Conservation (phyloP, 768 basidiomycete species). For the Coprinellus micaceus region DNA sequence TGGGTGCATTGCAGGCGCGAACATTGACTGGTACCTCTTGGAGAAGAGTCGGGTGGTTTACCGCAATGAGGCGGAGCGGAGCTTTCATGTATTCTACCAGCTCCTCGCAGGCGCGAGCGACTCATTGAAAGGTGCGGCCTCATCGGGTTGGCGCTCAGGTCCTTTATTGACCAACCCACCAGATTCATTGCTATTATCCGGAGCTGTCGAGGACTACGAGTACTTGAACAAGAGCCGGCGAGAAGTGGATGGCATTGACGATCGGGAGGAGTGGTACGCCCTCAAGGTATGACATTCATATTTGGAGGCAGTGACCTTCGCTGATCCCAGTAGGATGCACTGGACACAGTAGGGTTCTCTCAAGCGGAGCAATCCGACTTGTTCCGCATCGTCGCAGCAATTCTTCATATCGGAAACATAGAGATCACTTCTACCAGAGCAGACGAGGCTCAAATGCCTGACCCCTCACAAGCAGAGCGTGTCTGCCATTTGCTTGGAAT, state of each 20-base stretch:
- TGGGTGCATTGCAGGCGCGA: constrained; percentile 95
- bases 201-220: constrained; percentile 76
- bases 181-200: constrained; percentile 76
- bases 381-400: constrained; percentile 89
- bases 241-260: constrained; percentile 95
- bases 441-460: constrained; percentile 75
- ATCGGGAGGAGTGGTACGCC: constrained; percentile 80
- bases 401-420: constrained; percentile 96
- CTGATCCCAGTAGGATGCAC: constrained; percentile 53
- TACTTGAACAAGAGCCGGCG: constrained; percentile 86
- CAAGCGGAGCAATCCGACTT: constrained; percentile 82
- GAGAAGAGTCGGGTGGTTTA: constrained; percentile 96
- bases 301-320: background rate
- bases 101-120: constrained; percentile 69
- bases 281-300: constrained; percentile 53
- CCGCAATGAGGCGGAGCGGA: constrained; percentile 83
- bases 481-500: constrained; percentile 91
- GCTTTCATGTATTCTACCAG: constrained; percentile 98
- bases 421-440: constrained; percentile 71
- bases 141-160: background rate
- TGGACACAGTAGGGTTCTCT: constrained; percentile 88
- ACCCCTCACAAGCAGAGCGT: constrained; percentile 81
- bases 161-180: constrained; percentile 5
- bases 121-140: constrained; percentile 57
- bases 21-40: constrained; percentile 97